Conservation (phyloP, 331 rosid species). For the Saraca asoca region DNA sequence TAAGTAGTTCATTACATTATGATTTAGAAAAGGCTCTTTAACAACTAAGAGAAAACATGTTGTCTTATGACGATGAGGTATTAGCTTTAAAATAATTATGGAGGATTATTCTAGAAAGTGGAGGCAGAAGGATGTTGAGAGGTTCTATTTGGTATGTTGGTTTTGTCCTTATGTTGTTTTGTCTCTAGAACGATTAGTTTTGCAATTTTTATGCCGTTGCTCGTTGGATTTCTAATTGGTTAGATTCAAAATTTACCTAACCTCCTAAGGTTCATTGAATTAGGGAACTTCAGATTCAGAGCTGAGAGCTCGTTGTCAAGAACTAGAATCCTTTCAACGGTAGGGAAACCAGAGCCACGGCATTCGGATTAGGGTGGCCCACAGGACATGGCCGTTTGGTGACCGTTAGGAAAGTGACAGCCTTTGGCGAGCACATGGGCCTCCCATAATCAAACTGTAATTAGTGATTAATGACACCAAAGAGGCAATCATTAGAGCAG, state of each 20-base stretch:
- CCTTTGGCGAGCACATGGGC: conserved; percentile 33
- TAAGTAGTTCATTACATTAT: no score
- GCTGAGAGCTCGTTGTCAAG: no score
- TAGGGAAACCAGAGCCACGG: conserved; percentile 28
- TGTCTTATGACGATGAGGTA: no score
- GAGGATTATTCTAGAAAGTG: conserved; percentile 40
- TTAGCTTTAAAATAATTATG: no score
- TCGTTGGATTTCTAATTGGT: background rate
- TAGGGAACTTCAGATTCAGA: no score
- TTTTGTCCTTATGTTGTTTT: conserved; percentile 35
- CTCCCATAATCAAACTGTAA: conserved; percentile 5
- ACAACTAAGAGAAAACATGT: no score
- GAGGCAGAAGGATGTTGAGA: conserved; percentile 23
- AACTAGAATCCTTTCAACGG: background rate
- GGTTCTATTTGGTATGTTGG: conserved; percentile 14
- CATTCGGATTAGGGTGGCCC: background rate
- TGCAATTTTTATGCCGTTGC: conserved; percentile 5
- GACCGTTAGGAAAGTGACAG: conserved; percentile 57
- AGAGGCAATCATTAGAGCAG: background rate
- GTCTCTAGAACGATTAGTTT: conserved; percentile 5
- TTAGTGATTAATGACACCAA: background rate
- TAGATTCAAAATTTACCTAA: no score
- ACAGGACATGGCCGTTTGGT: conserved; percentile 33
- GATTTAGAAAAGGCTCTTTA: no score
- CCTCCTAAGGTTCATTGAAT: no score